phyloP scores from a whole-genome alignment of 1,139 yeast species.

The Yarrowia galli region DNA sequence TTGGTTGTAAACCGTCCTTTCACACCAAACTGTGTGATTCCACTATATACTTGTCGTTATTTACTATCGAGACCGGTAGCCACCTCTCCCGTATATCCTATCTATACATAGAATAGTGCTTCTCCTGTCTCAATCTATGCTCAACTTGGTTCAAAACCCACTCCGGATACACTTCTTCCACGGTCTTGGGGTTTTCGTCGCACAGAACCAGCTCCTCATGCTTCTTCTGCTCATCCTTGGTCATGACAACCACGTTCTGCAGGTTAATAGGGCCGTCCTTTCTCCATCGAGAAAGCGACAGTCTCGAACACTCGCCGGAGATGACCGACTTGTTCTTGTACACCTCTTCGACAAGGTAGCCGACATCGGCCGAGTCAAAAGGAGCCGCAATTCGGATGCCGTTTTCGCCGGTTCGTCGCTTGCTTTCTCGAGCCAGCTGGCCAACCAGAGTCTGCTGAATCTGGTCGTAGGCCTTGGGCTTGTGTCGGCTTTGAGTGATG shows the following conservation, averaged over 20 bases:
- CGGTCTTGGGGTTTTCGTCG: slow-evolving; percentile 30
- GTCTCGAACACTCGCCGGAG: slow-evolving; percentile 80
- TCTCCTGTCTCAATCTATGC: slow-evolving; percentile 33
- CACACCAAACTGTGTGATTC: background rate
- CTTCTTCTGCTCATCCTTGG: slow-evolving; percentile 80
- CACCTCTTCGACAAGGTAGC: slow-evolving; percentile 88
- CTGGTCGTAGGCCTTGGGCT: slow-evolving; percentile 64
- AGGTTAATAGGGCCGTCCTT: slow-evolving; percentile 56
- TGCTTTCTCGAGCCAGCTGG: slow-evolving; percentile 73
- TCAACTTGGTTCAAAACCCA: slow-evolving; percentile 32
- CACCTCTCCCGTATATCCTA: background rate
- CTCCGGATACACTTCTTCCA: slow-evolving; percentile 35
- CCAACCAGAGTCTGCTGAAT: slow-evolving; percentile 75
- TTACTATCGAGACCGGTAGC: background rate
- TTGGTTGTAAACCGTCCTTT: too few species aligned
- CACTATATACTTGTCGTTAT: background rate
- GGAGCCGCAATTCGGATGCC: slow-evolving; percentile 64
- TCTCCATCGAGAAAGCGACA: slow-evolving; percentile 85
- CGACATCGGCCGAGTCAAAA: slow-evolving; percentile 73
- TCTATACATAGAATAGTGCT: slow-evolving; percentile 25
- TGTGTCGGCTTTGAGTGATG: slow-evolving; percentile 22
- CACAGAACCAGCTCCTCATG: slow-evolving; percentile 72
- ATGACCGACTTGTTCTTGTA: slow-evolving; percentile 91
- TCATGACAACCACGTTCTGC: slow-evolving; percentile 84
- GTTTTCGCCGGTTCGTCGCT: slow-evolving; percentile 29